A percentile compares a stretch with the other conserved stretches of the same genome.
Evolutionary conservation across 345 rosid species (phyloP).

Genomic region (Triadica sebifera): DNA sequence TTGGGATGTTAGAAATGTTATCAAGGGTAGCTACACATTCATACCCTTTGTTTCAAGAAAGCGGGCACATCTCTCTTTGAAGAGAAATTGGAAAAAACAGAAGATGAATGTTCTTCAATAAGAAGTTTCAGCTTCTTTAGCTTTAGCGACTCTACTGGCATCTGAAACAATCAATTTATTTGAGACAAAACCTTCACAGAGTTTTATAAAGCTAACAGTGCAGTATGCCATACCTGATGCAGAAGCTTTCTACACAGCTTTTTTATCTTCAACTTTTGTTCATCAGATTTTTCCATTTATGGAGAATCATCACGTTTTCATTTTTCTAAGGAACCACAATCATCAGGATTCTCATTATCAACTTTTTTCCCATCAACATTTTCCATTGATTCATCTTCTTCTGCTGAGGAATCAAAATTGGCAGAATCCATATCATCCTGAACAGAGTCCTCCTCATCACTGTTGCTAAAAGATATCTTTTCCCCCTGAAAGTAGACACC

Average conservation of each 20-base stretch:
- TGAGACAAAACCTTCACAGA: not conserved
- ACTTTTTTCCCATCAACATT: not conserved
- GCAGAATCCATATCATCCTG: slow-evolving; percentile 15
- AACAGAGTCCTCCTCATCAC: slow-evolving; percentile 50
- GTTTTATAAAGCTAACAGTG: slow-evolving; percentile 2
- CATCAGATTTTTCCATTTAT: slow-evolving; percentile 16
- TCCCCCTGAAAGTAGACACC: slow-evolving; percentile 79
- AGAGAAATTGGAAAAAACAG: slow-evolving; percentile 48
- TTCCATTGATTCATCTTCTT: slow-evolving; percentile 28
- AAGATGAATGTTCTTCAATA: slow-evolving; percentile 55
- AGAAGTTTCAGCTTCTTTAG: slow-evolving; percentile 71
- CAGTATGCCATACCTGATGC: slow-evolving; percentile 46
- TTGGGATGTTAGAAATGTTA: too few species aligned
- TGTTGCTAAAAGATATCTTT: slow-evolving; percentile 59
- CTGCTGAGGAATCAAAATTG: slow-evolving; percentile 26
- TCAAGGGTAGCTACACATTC: not conserved
- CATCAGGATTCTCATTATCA: not conserved
- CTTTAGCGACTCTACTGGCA: slow-evolving; percentile 62
- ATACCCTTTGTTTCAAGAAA: slow-evolving; percentile 73
- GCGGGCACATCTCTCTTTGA: slow-evolving; percentile 61
- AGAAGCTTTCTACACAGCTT: slow-evolving; percentile 72
- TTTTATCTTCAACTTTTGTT: slow-evolving; percentile 67
- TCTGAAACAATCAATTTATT: slow-evolving; percentile 40
- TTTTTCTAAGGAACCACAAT: slow-evolving; percentile 13
- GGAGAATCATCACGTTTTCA: slow-evolving; percentile 12